Evolutionary conservation across 441 rosid genomes (phyloP), one percentile per base, ranked within the genome.

Genomic region (Populus hybrid): DNA sequence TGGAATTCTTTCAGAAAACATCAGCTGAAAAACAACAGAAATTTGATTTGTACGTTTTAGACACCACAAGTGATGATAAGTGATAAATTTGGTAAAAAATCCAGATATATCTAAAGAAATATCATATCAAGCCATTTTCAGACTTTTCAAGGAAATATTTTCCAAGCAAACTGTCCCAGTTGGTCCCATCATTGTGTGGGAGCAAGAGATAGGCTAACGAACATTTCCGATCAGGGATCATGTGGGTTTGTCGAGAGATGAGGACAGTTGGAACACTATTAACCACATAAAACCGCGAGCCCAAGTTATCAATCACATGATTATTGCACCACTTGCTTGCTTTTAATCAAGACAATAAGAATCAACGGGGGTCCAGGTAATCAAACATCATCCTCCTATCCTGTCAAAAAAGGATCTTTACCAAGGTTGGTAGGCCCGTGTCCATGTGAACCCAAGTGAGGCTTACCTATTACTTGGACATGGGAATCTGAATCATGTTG

Each of bases 271-370:
- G 81, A 45, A 63, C 70, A 28, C 2, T 24, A 24, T 56, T 31
- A 75, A 64, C 74, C 83, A 50, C 63, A 61, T 14, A 65, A 28
- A 2, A 40, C 6, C 42, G 35, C 33, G 26, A 36, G 24, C 31
- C 18, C 67, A 16, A 23, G 65, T 72, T 63, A 68, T 77, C 73
- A 64, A 73, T 73, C 80, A 73, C 78, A 82, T 82, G 84, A 82
- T 72, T 72, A 26, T 5, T 28, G 16, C 29, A 33, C 28, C 42
- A 40, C n/a, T 31, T 20, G 42, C n/a, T 50, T 77, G 28, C 38
- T 61, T 74, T 56, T 20, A 50, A 2, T 8, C 5, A 12, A 29
- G 42, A 73, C 56, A 73, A 29, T 7, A 33, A 68, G 72, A 71
- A 71, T 64, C 64, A 64, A 28, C 6, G 36, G 4, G 77, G 36